Evolutionary conservation across 2,329 filamentous ascomycete genomes (phyloP).

Genomic region (Alternaria angustiovoidea): DNA sequence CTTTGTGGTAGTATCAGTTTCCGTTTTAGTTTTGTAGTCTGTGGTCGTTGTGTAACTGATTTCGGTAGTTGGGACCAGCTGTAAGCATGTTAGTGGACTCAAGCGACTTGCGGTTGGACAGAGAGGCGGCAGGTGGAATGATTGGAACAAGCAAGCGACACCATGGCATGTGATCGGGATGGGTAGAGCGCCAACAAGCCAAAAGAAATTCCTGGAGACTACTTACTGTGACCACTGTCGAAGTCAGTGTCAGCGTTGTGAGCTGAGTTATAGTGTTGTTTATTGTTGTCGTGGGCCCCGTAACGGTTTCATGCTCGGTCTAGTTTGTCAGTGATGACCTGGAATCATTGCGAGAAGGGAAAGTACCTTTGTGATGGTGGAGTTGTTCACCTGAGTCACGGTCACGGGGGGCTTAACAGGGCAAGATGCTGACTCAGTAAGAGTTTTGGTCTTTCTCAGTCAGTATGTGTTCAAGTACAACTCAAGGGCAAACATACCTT

Average conservation of each 20-base stretch:
- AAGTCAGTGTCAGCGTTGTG: constrained; percentile 25
- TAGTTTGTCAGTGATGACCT: not conserved
- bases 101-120: not conserved
- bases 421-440: constrained; percentile 1
- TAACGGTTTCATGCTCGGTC: constrained; percentile 4
- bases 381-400: constrained; percentile 9
- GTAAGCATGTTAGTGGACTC: not conserved
- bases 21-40: not conserved
- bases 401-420: not conserved
- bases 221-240: constrained; percentile 30
- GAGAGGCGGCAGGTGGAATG: not conserved
- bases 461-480: not conserved
- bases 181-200: not conserved
- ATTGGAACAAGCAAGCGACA: not conserved
- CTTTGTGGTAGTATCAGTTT: not conserved
- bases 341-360: too few relatives aligned
- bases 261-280: constrained; percentile 23
- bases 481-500: not conserved
- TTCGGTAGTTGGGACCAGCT: constrained; percentile 28
- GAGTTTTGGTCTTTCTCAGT: not conserved
- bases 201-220: not conserved
- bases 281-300: constrained; percentile 13
- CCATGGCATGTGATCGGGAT: not conserved
- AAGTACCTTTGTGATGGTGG: constrained; percentile 16
- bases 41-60: constrained; percentile 22